These are phyloP conservation scores for Amphicarpaea edgeworthii DNA, from an alignment of 306 rosid genomes.

Conservation along the genomic window DNA sequence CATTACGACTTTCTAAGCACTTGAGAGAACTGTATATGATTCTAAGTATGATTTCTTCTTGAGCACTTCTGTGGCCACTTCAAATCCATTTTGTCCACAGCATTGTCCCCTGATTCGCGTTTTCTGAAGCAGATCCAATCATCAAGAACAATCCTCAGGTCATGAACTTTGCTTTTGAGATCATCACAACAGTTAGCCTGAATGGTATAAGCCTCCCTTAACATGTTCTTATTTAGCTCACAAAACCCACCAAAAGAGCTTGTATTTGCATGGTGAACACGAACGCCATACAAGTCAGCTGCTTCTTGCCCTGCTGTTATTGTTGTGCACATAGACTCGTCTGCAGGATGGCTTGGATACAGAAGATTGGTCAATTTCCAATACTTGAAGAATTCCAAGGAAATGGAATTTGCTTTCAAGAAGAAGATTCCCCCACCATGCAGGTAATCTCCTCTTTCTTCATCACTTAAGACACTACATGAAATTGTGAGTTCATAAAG, in stretches of 20 bases:
- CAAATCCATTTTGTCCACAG: conserved; percentile 34
- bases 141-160: conserved; percentile 62
- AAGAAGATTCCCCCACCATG: conserved; percentile 55
- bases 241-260: conserved; percentile 60
- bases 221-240: conserved; percentile 39
- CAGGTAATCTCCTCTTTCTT: neutral
- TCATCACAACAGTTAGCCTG: conserved; percentile 65
- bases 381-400: conserved; percentile 50
- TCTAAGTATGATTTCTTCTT: conserved; percentile 30
- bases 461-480: conserved; percentile 45
- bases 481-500: conserved; percentile 44
- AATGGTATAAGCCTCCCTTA: conserved; percentile 48
- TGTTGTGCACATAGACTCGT: conserved; percentile 51
- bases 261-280: conserved; percentile 28
- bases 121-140: conserved; percentile 57
- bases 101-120: conserved; percentile 18
- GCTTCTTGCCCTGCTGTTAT: neutral
- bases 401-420: conserved; percentile 46
- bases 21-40: neutral
- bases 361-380: conserved; percentile 48
- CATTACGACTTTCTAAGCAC: neutral
- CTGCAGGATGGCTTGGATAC: conserved; percentile 36
- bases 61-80: conserved; percentile 58
- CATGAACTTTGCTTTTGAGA: conserved; percentile 60
- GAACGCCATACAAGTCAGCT: conserved; percentile 6